Conservation (phyloP, 2,329 filamentous ascomycete species). For the Exophiala alcalophila region DNA sequence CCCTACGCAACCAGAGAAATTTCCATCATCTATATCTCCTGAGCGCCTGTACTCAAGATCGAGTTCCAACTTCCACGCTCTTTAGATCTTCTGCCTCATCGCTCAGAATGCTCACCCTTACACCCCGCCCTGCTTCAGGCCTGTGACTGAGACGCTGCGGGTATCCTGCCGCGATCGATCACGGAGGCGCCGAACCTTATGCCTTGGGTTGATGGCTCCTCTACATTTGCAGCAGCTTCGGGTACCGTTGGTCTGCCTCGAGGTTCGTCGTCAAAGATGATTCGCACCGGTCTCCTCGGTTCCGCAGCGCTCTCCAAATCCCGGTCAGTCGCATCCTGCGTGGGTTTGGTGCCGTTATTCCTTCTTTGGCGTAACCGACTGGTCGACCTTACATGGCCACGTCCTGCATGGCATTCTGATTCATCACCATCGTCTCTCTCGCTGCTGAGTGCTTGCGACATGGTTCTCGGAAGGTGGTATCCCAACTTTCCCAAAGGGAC, state of each 20-base stretch:
- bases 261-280: no score
- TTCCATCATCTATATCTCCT: no score
- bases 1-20: no score
- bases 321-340: neutral
- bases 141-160: no score
- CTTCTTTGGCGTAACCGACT: conserved; percentile 15
- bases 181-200: no score
- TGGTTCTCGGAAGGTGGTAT: conserved; percentile 46
- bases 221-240: neutral
- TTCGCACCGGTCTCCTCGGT: conserved; percentile 16
- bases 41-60: no score
- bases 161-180: no score
- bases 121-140: no score
- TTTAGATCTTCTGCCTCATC: no score
- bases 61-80: no score
- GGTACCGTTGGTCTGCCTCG: no score
- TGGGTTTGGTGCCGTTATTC: conserved; percentile 2
- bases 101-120: no score
- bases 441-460: conserved; percentile 47
- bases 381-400: conserved; percentile 1
- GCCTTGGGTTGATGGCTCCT: neutral
- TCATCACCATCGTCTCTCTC: conserved; percentile 29
- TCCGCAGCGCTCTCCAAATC: conserved; percentile 12
- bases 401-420: conserved; percentile 7
- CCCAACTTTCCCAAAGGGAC: conserved; percentile 63